Percentiles rank a stretch among this genome's conserved stretches.
Conservation (phyloP, 1,284 basidiomycete genomes). For the Puccinia novopanici region DNA sequence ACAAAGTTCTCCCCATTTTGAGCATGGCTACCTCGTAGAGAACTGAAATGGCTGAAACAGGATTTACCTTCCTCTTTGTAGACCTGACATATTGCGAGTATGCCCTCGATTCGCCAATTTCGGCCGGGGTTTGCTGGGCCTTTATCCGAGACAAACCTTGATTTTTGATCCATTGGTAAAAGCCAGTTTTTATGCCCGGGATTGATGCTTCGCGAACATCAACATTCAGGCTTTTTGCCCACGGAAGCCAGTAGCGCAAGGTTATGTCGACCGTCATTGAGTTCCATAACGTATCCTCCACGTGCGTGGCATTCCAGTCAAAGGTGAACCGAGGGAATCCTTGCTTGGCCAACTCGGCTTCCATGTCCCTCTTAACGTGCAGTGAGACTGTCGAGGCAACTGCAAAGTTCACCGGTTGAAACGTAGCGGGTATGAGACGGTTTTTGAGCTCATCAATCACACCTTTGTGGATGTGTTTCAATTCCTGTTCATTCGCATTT, state of each 20-base stretch:
- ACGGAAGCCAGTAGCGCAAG: background rate
- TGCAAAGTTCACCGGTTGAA: background rate
- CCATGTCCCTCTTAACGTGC: constrained; percentile 9
- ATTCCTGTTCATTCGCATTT: background rate
- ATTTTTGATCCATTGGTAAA: constrained; percentile 3
- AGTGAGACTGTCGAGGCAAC: background rate
- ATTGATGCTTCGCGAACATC: background rate
- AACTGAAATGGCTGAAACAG: background rate
- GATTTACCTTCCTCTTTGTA: constrained; percentile 25
- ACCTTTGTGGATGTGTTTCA: background rate
- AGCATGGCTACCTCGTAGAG: background rate
- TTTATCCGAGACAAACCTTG: background rate
- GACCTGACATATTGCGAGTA: background rate
- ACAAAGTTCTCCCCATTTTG: background rate
- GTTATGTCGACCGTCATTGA: background rate
- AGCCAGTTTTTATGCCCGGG: background rate
- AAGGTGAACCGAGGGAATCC: constrained; percentile 20
- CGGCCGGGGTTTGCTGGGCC: background rate
- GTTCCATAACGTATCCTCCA: background rate
- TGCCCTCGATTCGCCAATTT: background rate
- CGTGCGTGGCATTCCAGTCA: background rate
- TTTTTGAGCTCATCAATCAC: background rate
- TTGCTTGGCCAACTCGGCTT: background rate
- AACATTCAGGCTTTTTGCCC: background rate
- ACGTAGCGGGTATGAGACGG: background rate